Conservation (phyloP, 2,329 filamentous ascomycete species). For the Endoconidiophora polonica region DNA sequence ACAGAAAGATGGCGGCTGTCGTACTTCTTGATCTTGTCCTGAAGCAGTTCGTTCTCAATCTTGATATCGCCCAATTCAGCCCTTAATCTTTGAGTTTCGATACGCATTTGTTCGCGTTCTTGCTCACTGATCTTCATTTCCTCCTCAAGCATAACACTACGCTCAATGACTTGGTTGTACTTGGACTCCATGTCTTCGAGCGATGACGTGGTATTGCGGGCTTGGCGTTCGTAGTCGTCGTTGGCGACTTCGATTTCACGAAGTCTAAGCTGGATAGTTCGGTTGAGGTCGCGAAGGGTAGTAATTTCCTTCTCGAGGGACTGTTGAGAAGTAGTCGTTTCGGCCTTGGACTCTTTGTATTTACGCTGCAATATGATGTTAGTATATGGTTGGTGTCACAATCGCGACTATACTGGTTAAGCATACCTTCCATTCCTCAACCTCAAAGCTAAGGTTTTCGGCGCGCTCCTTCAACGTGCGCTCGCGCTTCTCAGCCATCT, state of each 20-base stretch:
- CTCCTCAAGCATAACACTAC: constrained; percentile 83
- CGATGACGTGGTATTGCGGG: constrained; percentile 86
- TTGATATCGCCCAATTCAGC: constrained; percentile 87
- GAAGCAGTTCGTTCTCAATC: constrained; percentile 85
- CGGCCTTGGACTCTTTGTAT: constrained; percentile 85
- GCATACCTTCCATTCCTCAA: constrained; percentile 96
- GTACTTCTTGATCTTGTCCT: constrained; percentile 76
- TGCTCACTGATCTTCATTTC: constrained; percentile 84
- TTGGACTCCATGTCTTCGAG: constrained; percentile 95
- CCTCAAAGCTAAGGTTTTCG: constrained; percentile 70
- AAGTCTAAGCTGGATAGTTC: constrained; percentile 65
- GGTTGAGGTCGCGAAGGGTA: constrained; percentile 65
- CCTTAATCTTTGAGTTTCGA: constrained; percentile 75
- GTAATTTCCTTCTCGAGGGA: constrained; percentile 91
- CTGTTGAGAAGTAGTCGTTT: constrained; percentile 72
- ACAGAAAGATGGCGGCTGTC: constrained; percentile 39
- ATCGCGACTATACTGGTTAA: background rate
- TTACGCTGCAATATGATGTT: constrained; percentile 49
- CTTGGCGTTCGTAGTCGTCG: constrained; percentile 94
- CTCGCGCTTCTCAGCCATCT: constrained; percentile 87
- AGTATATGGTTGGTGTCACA: constrained; percentile 6
- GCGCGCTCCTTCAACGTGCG: constrained; percentile 72
- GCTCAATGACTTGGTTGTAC: constrained; percentile 86
- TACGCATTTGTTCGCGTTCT: constrained; percentile 74
- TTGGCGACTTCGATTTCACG: constrained; percentile 96